Base-by-base conservation (phyloP, 2,329 filamentous ascomycete species). In the Bipolaris zeicola region DNA sequence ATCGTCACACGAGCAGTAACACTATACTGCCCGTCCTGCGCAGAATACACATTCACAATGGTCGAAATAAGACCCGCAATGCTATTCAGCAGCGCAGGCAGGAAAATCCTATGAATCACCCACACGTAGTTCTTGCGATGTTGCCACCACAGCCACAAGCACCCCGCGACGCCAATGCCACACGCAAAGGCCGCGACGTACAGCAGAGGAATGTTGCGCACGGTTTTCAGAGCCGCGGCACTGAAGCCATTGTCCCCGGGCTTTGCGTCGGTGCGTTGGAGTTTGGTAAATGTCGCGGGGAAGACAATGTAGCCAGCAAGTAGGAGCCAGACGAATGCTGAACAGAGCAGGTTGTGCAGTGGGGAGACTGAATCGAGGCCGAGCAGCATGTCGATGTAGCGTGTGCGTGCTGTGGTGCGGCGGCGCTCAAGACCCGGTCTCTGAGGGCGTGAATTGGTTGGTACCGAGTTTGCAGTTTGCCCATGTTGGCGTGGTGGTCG, bases 231-330 rank as follows among this genome's bases (percentile, higher is more conserved):
- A 3, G 67, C 63, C 34, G 73, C 61, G 13, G 60, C 62, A n/a
- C 74, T 62, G 1, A 63, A 39, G 3, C 43, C 46, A 13, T 48
- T 58, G 24, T 64, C 49, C 14, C 34, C 39, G 14, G 38, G 14
- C 20, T 39, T 69, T 6, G 65, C 60, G 26, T 74, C 65, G 11
- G 72, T 48, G 14, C 69, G 67, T 52, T 77, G 73, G 42, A 81
- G 69, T 31, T 74, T 78, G 36, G 79, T 82, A 64, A 84, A 85
- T 0, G 81, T 83, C 5, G 79, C 81, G 0, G 82, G 82, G 34
- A 83, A 78, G 39, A 84, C 75, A 14, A 85, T 73, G 71, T 83
- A 85, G 26, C 82, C 82, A 0, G 79, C 79, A 1, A 85, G 77
- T 2, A 85, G 75, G 43, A 83, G 74, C 80, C 79, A 85, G 4